phyloP scores from a whole-genome alignment of 306 rosid species.

The Coriaria nepalensis region DNA sequence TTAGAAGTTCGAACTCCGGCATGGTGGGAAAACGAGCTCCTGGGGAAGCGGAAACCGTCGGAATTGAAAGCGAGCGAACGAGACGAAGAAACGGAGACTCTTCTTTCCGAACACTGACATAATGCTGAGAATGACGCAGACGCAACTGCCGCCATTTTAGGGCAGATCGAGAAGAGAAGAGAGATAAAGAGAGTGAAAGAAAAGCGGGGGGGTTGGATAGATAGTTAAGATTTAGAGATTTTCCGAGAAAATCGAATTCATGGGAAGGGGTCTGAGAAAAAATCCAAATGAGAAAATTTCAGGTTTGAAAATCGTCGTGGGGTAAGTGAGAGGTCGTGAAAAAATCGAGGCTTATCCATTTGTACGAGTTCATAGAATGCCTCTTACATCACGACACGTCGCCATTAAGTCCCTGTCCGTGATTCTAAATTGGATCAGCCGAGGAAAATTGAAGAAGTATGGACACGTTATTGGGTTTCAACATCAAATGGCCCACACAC shows the following conservation, averaged over 20 bases:
- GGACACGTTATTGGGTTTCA: too few relatives aligned
- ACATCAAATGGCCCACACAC: too few relatives aligned
- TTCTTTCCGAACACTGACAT: constrained; percentile 38
- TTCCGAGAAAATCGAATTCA: constrained; percentile 25
- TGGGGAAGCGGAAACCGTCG: constrained; percentile 26
- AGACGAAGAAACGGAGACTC: constrained; percentile 20
- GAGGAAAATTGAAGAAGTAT: too few relatives aligned
- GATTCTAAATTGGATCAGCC: too few relatives aligned
- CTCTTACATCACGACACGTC: too few relatives aligned
- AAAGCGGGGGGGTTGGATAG: too few relatives aligned
- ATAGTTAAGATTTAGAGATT: constrained; percentile 11
- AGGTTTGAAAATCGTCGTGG: background rate
- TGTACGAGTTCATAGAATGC: too few relatives aligned
- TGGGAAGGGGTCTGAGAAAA: background rate
- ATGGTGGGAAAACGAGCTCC: constrained; percentile 23
- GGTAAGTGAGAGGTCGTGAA: constrained; percentile 22
- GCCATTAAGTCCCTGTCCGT: too few relatives aligned
- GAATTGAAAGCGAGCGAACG: constrained; percentile 33
- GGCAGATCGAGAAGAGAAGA: background rate
- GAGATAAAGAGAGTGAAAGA: background rate
- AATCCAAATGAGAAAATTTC: constrained; percentile 1
- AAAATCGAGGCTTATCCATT: constrained; percentile 50
- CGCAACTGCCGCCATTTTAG: constrained; percentile 56
- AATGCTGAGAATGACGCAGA: constrained; percentile 52
- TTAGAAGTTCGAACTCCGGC: constrained; percentile 23